A percentile compares a stretch with the other conserved stretches of the same genome.
These are phyloP conservation scores for Tetrahymena thermophila DNA, from an alignment of 73 alveolate species.

Conservation along the genomic window DNA sequence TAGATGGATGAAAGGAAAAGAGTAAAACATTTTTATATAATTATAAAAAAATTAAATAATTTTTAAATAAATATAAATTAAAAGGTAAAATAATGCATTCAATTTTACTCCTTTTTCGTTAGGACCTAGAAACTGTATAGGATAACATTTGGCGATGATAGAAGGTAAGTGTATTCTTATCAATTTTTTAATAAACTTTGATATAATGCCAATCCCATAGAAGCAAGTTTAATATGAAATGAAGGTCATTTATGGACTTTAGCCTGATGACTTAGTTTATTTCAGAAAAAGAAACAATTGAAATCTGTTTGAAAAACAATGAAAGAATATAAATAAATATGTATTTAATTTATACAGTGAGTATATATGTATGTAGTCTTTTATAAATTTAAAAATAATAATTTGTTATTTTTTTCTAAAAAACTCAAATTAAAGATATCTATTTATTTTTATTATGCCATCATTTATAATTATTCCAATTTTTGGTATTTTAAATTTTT, in stretches of 20 bases:
- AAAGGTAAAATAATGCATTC: not conserved
- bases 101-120: constrained; percentile 17
- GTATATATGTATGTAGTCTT: too few relatives aligned
- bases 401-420: too few relatives aligned
- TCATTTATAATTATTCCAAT: too few relatives aligned
- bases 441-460: too few relatives aligned
- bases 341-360: too few relatives aligned
- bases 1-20: constrained; percentile 19
- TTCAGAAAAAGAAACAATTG: not conserved
- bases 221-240: not conserved
- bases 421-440: too few relatives aligned
- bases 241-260: not conserved
- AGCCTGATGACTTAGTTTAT: not conserved
- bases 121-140: constrained; percentile 26
- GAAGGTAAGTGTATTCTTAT: constrained; percentile 12
- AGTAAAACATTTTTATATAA: not conserved
- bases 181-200: constrained; percentile 4
- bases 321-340: too few relatives aligned
- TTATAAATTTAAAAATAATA: too few relatives aligned
- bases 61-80: not conserved
- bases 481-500: too few relatives aligned
- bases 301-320: too few relatives aligned
- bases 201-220: not conserved
- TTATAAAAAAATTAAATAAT: too few relatives aligned
- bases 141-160: constrained; percentile 17